Evolutionary conservation across 2,329 filamentous ascomycete genomes (phyloP).

Genomic region (Hysterium pulicare): DNA sequence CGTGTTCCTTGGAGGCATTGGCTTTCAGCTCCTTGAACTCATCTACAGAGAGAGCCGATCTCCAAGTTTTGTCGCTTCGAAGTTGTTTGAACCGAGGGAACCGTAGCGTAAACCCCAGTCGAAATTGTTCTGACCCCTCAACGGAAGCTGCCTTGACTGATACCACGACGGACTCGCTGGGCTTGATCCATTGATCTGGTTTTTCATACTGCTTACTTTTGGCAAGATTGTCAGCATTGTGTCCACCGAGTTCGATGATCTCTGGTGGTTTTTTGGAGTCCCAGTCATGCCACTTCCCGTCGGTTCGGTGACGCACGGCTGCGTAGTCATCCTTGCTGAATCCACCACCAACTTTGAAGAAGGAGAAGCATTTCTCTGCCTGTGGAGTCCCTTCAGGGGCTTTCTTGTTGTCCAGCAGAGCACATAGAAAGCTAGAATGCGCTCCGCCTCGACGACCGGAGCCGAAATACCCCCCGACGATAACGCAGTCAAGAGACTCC

Average conservation of each 20-base stretch:
- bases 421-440: conserved; percentile 86
- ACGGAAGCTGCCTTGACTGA: conserved; percentile 86
- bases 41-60: conserved; percentile 70
- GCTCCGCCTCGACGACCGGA: conserved; percentile 78
- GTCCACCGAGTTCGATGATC: conserved; percentile 76
- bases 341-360: conserved; percentile 97
- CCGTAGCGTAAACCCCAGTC: conserved; percentile 71
- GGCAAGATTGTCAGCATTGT: no score
- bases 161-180: conserved; percentile 80
- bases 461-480: conserved; percentile 92
- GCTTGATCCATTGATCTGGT: conserved; percentile 91
- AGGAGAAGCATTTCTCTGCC: conserved; percentile 81
- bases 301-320: conserved; percentile 75
- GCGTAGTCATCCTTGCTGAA: conserved; percentile 83
- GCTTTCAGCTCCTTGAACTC: conserved; percentile 72
- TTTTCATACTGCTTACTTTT: conserved; percentile 71
- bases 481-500: conserved; percentile 82
- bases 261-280: conserved; percentile 71
- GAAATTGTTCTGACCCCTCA: conserved; percentile 72
- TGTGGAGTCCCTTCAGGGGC: conserved; percentile 55
- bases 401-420: conserved; percentile 70
- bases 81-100: conserved; percentile 87
- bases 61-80: conserved; percentile 80
- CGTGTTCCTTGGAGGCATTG: conserved; percentile 65
- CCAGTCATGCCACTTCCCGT: conserved; percentile 91